These are phyloP conservation scores for Lepiota venenata DNA, from an alignment of 768 basidiomycete genomes.

Conservation along the genomic window DNA sequence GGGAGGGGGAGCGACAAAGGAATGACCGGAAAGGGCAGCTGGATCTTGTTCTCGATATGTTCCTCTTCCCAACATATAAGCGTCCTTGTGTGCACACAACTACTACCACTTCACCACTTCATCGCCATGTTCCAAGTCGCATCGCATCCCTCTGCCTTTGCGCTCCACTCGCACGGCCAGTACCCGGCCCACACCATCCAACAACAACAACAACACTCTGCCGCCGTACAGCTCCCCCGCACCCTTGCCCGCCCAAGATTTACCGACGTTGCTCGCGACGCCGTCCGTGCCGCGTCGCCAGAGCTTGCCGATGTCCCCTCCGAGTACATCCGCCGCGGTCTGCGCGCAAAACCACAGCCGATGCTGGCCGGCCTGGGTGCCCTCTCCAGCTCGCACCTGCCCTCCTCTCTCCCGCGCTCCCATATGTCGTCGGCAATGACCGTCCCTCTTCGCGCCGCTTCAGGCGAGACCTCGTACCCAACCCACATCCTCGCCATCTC, in stretches of 20 bases:
- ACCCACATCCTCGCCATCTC: slow-evolving; percentile 58
- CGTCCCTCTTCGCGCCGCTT: slow-evolving; percentile 33
- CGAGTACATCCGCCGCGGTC: slow-evolving; percentile 64
- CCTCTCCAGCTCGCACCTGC: slow-evolving; percentile 52
- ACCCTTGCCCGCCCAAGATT: slow-evolving; percentile 62
- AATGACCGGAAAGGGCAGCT: slow-evolving; percentile 26
- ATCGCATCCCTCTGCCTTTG: slow-evolving; percentile 38
- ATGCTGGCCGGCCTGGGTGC: slow-evolving; percentile 53
- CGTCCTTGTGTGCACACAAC: slow-evolving; percentile 20
- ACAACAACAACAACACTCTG: slow-evolving; percentile 15
- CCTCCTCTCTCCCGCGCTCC: slow-evolving; percentile 61
- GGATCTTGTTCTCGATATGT: slow-evolving; percentile 26
- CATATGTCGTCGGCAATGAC: slow-evolving; percentile 61
- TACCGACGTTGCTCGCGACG: slow-evolving; percentile 52
- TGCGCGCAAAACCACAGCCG: slow-evolving; percentile 44
- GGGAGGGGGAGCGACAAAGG: slow-evolving; percentile 34
- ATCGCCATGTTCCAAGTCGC: slow-evolving; percentile 46
- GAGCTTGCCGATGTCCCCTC: slow-evolving; percentile 61
- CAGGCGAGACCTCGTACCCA: slow-evolving; percentile 35
- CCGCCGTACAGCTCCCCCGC: slow-evolving; percentile 65
- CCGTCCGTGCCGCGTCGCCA: slow-evolving; percentile 63
- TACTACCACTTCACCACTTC: slow-evolving; percentile 4
- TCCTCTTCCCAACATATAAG: slow-evolving; percentile 13
- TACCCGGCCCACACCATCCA: slow-evolving; percentile 22
- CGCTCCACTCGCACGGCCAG: slow-evolving; percentile 32